Conservation (phyloP, 2,329 filamentous ascomycete species). For the Tolypocladium album region DNA sequence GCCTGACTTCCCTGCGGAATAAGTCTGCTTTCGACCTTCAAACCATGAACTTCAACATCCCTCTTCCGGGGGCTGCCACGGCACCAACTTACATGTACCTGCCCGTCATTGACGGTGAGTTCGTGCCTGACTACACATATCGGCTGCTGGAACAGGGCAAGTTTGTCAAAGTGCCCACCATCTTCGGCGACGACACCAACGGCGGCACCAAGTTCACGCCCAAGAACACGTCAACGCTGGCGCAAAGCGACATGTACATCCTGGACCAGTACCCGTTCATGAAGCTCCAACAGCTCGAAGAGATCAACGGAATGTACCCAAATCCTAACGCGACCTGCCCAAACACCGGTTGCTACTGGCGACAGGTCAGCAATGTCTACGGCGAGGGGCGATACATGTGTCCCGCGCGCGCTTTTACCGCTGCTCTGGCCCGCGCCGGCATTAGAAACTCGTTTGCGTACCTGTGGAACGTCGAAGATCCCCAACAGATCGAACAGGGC, state of each 20-base stretch:
- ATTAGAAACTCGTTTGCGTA: constrained; percentile 51
- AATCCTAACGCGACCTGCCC: constrained; percentile 22
- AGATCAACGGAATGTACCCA: constrained; percentile 23
- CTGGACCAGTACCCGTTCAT: constrained; percentile 22
- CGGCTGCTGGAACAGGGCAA: constrained; percentile 33
- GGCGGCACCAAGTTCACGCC: constrained; percentile 26
- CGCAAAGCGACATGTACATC: constrained; percentile 20
- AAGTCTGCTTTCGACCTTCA: constrained; percentile 31
- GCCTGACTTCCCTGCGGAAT: constrained; percentile 34
- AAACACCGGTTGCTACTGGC: constrained; percentile 22
- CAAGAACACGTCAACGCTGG: constrained; percentile 17
- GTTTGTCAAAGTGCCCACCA: constrained; percentile 42
- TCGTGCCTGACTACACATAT: constrained; percentile 41
- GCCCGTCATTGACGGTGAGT: constrained; percentile 42
- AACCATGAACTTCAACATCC: constrained; percentile 27
- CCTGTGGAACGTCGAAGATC: constrained; percentile 56
- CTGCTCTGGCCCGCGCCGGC: constrained; percentile 17
- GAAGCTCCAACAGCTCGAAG: constrained; percentile 16
- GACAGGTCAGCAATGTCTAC: constrained; percentile 24
- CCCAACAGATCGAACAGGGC: constrained; percentile 37
- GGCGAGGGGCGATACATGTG: constrained; percentile 25
- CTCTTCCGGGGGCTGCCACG: constrained; percentile 13
- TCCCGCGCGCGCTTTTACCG: constrained; percentile 19
- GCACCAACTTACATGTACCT: constrained; percentile 41
- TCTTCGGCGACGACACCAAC: constrained; percentile 30